phyloP scores from a whole-genome alignment of 495 filamentous ascomycete species.

The Pyrenula aspistea region DNA sequence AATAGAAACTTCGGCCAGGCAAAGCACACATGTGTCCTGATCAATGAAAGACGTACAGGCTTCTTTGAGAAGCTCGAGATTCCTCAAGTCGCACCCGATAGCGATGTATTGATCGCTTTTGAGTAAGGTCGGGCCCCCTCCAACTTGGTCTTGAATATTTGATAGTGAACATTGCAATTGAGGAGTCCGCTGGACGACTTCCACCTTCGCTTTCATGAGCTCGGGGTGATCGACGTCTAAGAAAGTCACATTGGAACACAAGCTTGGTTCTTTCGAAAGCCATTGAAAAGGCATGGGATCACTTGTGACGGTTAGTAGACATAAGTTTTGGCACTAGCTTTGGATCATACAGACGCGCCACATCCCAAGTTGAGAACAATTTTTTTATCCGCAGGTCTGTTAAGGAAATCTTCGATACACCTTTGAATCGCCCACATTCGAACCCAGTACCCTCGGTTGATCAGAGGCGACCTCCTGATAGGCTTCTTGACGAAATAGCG shows the following conservation, averaged over 20 bases:
- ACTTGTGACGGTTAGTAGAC: slow-evolving; percentile 32
- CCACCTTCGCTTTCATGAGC: slow-evolving; percentile 63
- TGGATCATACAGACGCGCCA: slow-evolving; percentile 59
- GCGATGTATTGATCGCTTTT: slow-evolving; percentile 62
- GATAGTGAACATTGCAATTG: slow-evolving; percentile 36
- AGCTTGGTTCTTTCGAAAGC: slow-evolving; percentile 45
- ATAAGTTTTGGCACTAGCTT: slow-evolving; percentile 7
- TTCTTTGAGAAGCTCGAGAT: slow-evolving; percentile 42
- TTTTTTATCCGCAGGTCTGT: slow-evolving; percentile 47
- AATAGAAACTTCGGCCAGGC: slow-evolving; percentile 78
- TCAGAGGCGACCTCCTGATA: slow-evolving; percentile 65
- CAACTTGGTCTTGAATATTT: slow-evolving; percentile 26
- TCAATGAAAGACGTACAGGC: slow-evolving; percentile 28
- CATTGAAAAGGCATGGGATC: slow-evolving; percentile 87
- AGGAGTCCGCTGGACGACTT: slow-evolving; percentile 46
- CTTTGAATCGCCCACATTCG: slow-evolving; percentile 71
- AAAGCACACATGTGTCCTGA: slow-evolving; percentile 53
- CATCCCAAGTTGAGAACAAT: slow-evolving; percentile 79
- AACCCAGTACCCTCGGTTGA: slow-evolving; percentile 82
- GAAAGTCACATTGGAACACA: slow-evolving; percentile 49
- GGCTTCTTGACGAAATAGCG: slow-evolving; percentile 78
- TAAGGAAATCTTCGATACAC: slow-evolving; percentile 57
- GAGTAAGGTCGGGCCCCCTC: slow-evolving; percentile 34
- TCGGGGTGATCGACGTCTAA: slow-evolving; percentile 82
- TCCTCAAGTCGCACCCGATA: slow-evolving; percentile 70